These are phyloP conservation scores for Exutisphaerella laricina DNA, from an alignment of 2,329 filamentous ascomycete genomes.

Conservation along the genomic window DNA sequence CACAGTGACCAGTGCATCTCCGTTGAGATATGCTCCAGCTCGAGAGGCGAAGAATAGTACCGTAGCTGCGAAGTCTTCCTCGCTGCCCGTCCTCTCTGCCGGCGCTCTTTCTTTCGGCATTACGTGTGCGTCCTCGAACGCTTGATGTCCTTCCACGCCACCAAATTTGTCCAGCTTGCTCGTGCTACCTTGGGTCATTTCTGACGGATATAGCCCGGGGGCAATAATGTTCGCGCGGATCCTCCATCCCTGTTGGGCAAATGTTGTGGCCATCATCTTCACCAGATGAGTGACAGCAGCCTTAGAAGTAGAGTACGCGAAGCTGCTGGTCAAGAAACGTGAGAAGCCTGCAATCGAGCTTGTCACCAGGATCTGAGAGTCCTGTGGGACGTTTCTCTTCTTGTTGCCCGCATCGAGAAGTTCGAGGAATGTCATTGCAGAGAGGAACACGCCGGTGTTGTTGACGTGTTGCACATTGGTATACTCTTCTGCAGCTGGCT, in stretches of 20 bases:
- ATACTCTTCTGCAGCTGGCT: constrained; percentile 29
- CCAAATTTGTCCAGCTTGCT: constrained; percentile 20
- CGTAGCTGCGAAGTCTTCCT: constrained; percentile 59
- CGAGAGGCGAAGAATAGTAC: constrained; percentile 60
- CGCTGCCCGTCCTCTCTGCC: constrained; percentile 54
- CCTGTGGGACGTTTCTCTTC: constrained; percentile 33
- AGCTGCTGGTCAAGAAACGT: constrained; percentile 31
- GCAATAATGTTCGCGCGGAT: constrained; percentile 49
- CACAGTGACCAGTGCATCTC: neutral
- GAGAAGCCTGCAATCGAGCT: constrained; percentile 44
- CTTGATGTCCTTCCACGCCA: constrained; percentile 22
- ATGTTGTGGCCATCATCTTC: constrained; percentile 45
- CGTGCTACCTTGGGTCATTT: constrained; percentile 25
- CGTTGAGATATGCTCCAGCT: constrained; percentile 1
- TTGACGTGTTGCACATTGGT: constrained; percentile 36
- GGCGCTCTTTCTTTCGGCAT: constrained; percentile 44
- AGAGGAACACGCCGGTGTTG: constrained; percentile 36
- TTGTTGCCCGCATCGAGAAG: constrained; percentile 40
- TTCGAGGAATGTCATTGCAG: constrained; percentile 37
- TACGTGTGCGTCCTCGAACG: constrained; percentile 51
- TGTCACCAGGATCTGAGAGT: constrained; percentile 44
- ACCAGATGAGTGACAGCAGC: constrained; percentile 45
- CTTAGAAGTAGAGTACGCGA: constrained; percentile 45
- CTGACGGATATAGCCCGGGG: constrained; percentile 34
- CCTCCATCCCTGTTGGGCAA: constrained; percentile 34